Conservation (phyloP, 306 rosid species). For the Ziziphus jujuba region DNA sequence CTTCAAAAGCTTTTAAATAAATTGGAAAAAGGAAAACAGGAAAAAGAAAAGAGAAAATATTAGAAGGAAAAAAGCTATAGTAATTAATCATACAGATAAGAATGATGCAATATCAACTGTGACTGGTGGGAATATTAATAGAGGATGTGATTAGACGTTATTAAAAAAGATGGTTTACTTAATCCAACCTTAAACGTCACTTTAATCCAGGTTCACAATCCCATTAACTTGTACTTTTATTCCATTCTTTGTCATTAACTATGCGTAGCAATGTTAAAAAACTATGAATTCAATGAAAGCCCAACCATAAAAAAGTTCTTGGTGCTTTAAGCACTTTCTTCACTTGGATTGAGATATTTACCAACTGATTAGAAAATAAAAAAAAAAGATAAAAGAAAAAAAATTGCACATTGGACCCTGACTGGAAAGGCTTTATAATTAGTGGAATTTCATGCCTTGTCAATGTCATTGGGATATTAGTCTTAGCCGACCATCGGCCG, state of each 20-base stretch:
- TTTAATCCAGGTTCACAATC: neutral
- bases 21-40: too few species aligned
- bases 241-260: constrained; percentile 18
- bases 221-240: too few species aligned
- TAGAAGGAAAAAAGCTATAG: neutral
- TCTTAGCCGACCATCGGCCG: constrained; percentile 33
- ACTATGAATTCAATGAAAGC: neutral
- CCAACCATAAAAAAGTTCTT: neutral
- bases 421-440: neutral
- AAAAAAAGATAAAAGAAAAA: neutral
- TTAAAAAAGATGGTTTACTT: constrained; percentile 5
- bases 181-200: constrained; percentile 3
- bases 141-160: neutral
- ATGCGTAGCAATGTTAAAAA: neutral
- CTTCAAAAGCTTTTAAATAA: neutral
- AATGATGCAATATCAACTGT: neutral
- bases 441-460: constrained; percentile 14
- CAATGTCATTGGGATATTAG: constrained; percentile 10
- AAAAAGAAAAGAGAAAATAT: neutral
- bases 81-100: neutral
- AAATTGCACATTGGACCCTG: neutral
- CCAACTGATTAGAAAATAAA: constrained; percentile 9
- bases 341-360: constrained; percentile 30
- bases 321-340: neutral
- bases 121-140: constrained; percentile 12